Evolutionary conservation across 1,284 basidiomycete species (phyloP).

Genomic region (Tilletia walkeri): DNA sequence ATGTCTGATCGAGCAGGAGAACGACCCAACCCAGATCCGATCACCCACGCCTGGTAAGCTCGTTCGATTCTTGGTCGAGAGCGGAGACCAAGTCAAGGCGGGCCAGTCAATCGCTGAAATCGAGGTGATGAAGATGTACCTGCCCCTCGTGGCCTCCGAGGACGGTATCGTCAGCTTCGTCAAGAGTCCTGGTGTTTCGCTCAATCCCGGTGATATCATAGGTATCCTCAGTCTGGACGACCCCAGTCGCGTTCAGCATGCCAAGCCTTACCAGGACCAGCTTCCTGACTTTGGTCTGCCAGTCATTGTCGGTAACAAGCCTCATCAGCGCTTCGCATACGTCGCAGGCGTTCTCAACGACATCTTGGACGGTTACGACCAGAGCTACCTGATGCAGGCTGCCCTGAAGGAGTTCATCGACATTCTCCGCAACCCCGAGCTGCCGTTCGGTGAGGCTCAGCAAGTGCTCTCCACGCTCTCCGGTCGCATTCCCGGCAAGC

Average conservation of each 20-base stretch:
- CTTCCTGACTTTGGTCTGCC: slow-evolving; percentile 67
- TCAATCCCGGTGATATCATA: slow-evolving; percentile 96
- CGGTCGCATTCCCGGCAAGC: slow-evolving; percentile 77
- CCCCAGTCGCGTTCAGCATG: slow-evolving; percentile 93
- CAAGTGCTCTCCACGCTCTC: slow-evolving; percentile 85
- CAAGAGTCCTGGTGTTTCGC: slow-evolving; percentile 93
- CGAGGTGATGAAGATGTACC: slow-evolving; percentile 62
- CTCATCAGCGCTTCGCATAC: slow-evolving; percentile 80
- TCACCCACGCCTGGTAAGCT: slow-evolving; percentile 97
- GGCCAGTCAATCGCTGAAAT: slow-evolving; percentile 98
- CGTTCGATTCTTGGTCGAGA: slow-evolving; percentile 90
- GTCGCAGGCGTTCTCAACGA: slow-evolving; percentile 80
- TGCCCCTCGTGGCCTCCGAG: slow-evolving; percentile 79
- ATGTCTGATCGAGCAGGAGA: slow-evolving; percentile 97
- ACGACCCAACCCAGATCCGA: slow-evolving; percentile 94
- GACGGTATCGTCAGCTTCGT: slow-evolving; percentile 80
- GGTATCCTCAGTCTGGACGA: slow-evolving; percentile 97
- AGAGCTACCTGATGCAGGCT: slow-evolving; percentile 62
- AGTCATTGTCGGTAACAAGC: slow-evolving; percentile 81
- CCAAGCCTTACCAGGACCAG: slow-evolving; percentile 94
- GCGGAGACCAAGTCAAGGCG: slow-evolving; percentile 91
- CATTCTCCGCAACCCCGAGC: slow-evolving; percentile 75
- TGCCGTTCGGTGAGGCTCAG: slow-evolving; percentile 82
- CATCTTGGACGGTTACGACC: slow-evolving; percentile 62
- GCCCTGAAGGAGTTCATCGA: slow-evolving; percentile 79